These are phyloP conservation scores for Boletellus deceptivus DNA, from an alignment of 1,284 basidiomycete genomes.

Conservation along the genomic window DNA sequence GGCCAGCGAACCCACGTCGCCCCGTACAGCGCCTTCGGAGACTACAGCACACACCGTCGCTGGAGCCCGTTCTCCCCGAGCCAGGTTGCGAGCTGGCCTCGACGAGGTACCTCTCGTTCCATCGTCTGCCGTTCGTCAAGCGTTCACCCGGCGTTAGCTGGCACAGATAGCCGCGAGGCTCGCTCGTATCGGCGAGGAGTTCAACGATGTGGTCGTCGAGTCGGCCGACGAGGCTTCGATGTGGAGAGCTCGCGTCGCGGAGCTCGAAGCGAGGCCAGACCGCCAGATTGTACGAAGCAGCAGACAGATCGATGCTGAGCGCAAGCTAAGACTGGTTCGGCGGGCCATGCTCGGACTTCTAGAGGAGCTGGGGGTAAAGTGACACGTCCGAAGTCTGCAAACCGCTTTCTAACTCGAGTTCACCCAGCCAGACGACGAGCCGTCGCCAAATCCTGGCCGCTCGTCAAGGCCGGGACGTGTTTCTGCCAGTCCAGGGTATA, in stretches of 20 bases:
- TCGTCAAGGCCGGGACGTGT: conserved; percentile 10
- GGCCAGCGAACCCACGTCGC: background rate
- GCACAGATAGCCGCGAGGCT: conserved; percentile 24
- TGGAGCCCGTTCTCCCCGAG: conserved; percentile 17
- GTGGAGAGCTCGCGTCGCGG: conserved; percentile 28
- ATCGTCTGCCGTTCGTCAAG: background rate
- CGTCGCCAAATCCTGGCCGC: conserved; percentile 2
- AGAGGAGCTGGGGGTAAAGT: conserved; percentile 39
- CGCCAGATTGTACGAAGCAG: conserved; percentile 6
- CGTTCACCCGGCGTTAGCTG: conserved; percentile 15
- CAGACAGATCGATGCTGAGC: conserved; percentile 31
- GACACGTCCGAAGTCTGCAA: background rate
- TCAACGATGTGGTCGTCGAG: conserved; percentile 31
- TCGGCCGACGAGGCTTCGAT: conserved; percentile 25
- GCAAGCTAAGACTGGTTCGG: conserved; percentile 38
- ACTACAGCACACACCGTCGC: background rate
- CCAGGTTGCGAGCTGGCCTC: conserved; percentile 21
- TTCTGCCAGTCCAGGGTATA: conserved; percentile 3
- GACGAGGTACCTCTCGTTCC: conserved; percentile 23
- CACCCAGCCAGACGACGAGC: conserved; percentile 25
- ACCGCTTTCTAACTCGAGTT: conserved; percentile 4
- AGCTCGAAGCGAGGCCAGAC: conserved; percentile 29
- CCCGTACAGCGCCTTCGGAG: conserved; percentile 4
- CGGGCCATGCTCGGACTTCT: conserved; percentile 41
- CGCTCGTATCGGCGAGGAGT: conserved; percentile 31